Evolutionary conservation across 73 alveolate species (phyloP).

Genomic region (Paramecium sonneborni): DNA sequence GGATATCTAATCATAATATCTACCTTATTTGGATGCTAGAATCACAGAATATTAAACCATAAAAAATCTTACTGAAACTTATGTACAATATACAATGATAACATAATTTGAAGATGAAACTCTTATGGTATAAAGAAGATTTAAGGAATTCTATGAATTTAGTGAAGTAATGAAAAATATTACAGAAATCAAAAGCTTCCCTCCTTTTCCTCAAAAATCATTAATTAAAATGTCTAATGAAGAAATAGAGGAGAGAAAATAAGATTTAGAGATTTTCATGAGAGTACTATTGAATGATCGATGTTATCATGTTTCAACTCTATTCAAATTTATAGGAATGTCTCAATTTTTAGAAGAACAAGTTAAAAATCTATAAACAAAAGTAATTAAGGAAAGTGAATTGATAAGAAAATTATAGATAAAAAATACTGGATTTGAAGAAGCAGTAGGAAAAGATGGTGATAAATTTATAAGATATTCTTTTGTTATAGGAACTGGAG

Average conservation of each 20-base stretch:
- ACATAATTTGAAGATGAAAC: background rate
- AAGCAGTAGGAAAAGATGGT: background rate
- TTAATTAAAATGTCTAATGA: background rate
- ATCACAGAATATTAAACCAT: background rate
- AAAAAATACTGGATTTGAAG: slow-evolving; percentile 31
- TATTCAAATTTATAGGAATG: slow-evolving; percentile 36
- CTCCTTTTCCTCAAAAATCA: slow-evolving; percentile 13
- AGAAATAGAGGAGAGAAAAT: background rate
- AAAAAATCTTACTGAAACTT: background rate
- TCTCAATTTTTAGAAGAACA: background rate
- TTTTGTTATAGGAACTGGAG: background rate
- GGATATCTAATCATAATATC: background rate
- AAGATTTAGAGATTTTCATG: background rate
- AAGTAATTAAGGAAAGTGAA: background rate
- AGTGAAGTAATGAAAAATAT: background rate
- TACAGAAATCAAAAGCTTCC: background rate
- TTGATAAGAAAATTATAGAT: background rate
- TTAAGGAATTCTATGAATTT: slow-evolving; percentile 1
- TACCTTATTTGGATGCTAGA: background rate
- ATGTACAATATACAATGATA: background rate
- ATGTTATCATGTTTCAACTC: background rate
- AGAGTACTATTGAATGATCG: slow-evolving; percentile 37
- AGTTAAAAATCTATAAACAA: background rate
- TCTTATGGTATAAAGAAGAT: background rate
- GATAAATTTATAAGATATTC: slow-evolving; percentile 10